These are phyloP conservation scores for Candida namnaoensis DNA, from an alignment of 805 yeast genomes.

Conservation along the genomic window DNA sequence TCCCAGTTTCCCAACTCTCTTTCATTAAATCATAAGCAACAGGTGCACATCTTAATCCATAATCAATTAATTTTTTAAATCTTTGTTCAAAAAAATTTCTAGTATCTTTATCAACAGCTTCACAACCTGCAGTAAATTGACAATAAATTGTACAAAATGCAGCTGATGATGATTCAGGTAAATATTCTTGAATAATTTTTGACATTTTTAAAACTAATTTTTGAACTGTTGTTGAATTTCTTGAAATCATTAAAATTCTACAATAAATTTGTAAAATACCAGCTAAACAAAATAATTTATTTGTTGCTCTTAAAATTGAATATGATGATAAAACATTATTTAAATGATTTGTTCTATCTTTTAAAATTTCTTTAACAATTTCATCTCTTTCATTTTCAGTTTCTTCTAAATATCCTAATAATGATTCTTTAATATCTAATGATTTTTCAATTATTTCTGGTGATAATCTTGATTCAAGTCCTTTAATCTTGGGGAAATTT, in stretches of 20 bases:
- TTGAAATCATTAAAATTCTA: constrained; percentile 41
- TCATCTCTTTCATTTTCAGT: constrained; percentile 19
- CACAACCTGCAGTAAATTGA: constrained; percentile 49
- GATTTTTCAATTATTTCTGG: constrained; percentile 20
- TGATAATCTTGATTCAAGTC: constrained; percentile 4
- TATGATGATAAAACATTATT: constrained; percentile 6
- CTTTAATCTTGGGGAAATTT: constrained; percentile 4
- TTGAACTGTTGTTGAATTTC: constrained; percentile 38
- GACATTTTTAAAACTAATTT: constrained; percentile 27
- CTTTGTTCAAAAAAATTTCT: constrained; percentile 27
- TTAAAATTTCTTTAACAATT: constrained; percentile 8
- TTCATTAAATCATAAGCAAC: constrained; percentile 28
- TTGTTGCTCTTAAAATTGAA: constrained; percentile 33
- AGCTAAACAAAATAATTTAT: constrained; percentile 40
- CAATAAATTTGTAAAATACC: constrained; percentile 51
- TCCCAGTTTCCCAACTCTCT: constrained; percentile 44
- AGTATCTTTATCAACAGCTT: constrained; percentile 26
- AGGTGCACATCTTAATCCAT: constrained; percentile 23
- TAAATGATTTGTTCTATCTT: constrained; percentile 4
- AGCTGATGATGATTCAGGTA: constrained; percentile 38
- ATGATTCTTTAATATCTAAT: constrained; percentile 27
- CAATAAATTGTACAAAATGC: constrained; percentile 45
- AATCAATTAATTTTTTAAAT: constrained; percentile 25
- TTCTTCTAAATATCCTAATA: constrained; percentile 15
- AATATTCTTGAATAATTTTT: constrained; percentile 17